phyloP scores from a whole-genome alignment of 1,139 yeast genomes.

The Pichia sp. region DNA sequence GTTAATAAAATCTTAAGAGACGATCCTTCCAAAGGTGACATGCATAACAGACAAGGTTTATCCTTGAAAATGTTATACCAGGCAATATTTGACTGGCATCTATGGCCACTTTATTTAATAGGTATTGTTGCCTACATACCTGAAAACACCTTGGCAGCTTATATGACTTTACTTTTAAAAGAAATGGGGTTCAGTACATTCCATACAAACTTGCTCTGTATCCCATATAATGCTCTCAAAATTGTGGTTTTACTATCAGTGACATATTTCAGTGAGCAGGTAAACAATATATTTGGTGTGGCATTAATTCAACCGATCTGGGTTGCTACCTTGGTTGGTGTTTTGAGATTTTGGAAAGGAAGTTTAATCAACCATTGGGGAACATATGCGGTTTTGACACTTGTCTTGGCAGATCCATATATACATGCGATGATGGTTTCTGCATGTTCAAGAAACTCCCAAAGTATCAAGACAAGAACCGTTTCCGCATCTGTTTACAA shows the following conservation, averaged over 20 bases:
- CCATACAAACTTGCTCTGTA: conserved; percentile 45
- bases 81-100: conserved; percentile 42
- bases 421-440: conserved; percentile 49
- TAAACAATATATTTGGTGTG: conserved; percentile 31
- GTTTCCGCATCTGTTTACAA: conserved; percentile 56
- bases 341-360: conserved; percentile 44
- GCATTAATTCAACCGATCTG: conserved; percentile 32
- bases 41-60: conserved; percentile 55
- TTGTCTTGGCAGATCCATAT: conserved; percentile 42
- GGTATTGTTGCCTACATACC: conserved; percentile 42
- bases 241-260: conserved; percentile 31
- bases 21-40: conserved; percentile 63
- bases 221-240: conserved; percentile 36
- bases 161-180: conserved; percentile 44
- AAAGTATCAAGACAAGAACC: conserved; percentile 50
- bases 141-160: conserved; percentile 34
- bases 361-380: conserved; percentile 41
- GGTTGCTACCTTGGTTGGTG: conserved; percentile 32
- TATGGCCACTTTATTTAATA: conserved; percentile 51
- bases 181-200: conserved; percentile 49
- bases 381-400: conserved; percentile 40
- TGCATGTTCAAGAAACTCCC: conserved; percentile 56
- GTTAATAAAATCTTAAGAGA: conserved; percentile 58
- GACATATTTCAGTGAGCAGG: conserved; percentile 33
- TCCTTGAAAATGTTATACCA: conserved; percentile 29